Base-by-base conservation (phyloP, 2,329 filamentous ascomycete genomes). In the Cladosporium sp. region DNA sequence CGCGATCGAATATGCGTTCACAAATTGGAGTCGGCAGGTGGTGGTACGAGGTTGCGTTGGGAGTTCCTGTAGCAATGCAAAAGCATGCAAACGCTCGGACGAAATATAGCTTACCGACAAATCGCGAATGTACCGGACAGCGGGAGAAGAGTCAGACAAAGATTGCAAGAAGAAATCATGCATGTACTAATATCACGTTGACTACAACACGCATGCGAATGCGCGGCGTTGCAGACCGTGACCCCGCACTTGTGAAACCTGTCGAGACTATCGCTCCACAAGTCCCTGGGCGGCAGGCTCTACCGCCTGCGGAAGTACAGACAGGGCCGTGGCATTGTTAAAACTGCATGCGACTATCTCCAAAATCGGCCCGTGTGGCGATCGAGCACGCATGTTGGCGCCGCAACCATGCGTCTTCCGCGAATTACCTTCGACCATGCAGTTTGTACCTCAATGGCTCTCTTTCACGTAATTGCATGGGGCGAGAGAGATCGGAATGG, bases 1-100 rank as follows among this genome's bases (percentile, higher is more conserved):
- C 71, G n/a, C 75, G 69, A 51, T 15, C 8, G 67, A 59, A n/a
- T n/a, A n/a, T 12, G 22, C 2, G 8, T 20, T 43, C 40, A 43
- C 8, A 30, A 30, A 30, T 30, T 30, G 28, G 28, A 19, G 19
- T 20, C 22, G 40, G 40, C 19, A 22, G 40, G 19, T 25, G 19
- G 17, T 22, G 19, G 19, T 25, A 20, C 40, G n/a, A 43, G 40
- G n/a, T 25, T n/a, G 40, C 40, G 40, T 19, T 25, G 2, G 40
- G 2, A 22, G 40, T 22, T 25, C 19, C 8, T 1, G 9, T 12
- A 3, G 40, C 40, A 22, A 43, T n/a, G 19, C 19, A 43, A 43
- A 43, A 25, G 40, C 40, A 25, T 20, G 40, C 17, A 25, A 3
- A 25, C 11, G 6, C n/a, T 43, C 40, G 40, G 19, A 20, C n/a